These are phyloP conservation scores for Collybia nuda DNA, from an alignment of 768 basidiomycete genomes.

Conservation along the genomic window DNA sequence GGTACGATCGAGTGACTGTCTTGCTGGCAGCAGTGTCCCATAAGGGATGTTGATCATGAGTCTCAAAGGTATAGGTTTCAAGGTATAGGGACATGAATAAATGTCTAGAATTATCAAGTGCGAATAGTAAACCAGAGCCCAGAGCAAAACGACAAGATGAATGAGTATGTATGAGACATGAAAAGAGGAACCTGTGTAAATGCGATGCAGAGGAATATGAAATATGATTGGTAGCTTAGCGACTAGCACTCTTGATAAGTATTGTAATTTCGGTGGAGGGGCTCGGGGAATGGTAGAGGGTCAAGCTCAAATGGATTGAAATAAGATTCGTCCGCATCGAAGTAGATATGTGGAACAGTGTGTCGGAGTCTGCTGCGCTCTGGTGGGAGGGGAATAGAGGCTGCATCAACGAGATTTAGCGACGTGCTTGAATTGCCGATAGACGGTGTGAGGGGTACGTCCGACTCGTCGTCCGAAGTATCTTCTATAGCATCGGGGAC, in stretches of 20 bases:
- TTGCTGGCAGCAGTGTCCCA: no score
- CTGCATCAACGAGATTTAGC: slow-evolving; percentile 49
- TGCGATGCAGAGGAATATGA: slow-evolving; percentile 23
- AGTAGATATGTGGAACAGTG: slow-evolving; percentile 57
- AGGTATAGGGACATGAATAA: background rate
- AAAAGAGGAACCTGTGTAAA: slow-evolving; percentile 19
- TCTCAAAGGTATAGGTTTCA: background rate
- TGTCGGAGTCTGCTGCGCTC: slow-evolving; percentile 51
- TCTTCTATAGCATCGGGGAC: slow-evolving; percentile 85
- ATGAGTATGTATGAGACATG: slow-evolving; percentile 6
- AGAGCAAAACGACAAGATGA: slow-evolving; percentile 8
- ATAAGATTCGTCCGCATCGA: slow-evolving; percentile 57
- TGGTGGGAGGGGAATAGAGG: slow-evolving; percentile 47
- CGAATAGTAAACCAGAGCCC: background rate
- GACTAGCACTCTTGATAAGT: slow-evolving; percentile 66
- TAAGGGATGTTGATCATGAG: background rate
- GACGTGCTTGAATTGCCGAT: slow-evolving; percentile 57
- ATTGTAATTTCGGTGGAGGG: slow-evolving; percentile 49
- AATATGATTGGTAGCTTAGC: slow-evolving; percentile 26
- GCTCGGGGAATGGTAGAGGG: slow-evolving; percentile 66
- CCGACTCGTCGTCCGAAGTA: slow-evolving; percentile 84
- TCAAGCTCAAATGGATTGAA: slow-evolving; percentile 70
- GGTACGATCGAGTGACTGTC: background rate
- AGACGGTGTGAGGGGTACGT: slow-evolving; percentile 63
- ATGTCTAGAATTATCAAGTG: background rate